Base-by-base conservation (phyloP, 331 rosid genomes). In the Cydonia oblonga region DNA sequence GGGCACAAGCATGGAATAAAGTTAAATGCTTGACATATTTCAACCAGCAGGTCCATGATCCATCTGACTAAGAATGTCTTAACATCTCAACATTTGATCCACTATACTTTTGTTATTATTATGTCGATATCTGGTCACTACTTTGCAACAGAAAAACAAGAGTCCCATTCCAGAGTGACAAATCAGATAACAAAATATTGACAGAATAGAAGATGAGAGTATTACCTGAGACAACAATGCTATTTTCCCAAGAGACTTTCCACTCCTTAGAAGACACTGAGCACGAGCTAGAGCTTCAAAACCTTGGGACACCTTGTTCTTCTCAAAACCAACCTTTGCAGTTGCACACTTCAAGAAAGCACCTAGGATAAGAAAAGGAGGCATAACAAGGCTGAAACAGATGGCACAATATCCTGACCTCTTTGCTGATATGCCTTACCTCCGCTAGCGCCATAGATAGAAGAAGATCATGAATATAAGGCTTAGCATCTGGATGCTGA, bases 211-310 rank as follows among this genome's bases (percentile, higher is more conserved):
- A 64, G 80, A 66, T 19, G 12, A 22, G 22, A 12, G 52, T 25
- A 74, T 61, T 80, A 84, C 98, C 86, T 90, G 93, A 56, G 84
- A 91, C 78, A 95, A 82, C 82, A 95, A 75, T 46, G 87, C 75
- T 79, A 95, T 66, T 80, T 91, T 90, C 60, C 89, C 89, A 26
- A 93, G 90, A 79, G 97, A 88, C 62, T 83, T 85, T 76, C 83
- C 82, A 79, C 96, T 88, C 84, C 96, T 80, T 49, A 95, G 88
- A 79, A 91, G 81, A 85, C 86, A 76, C 76, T 88, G 98, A n/a
- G 98, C 97, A 61, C 96, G 97, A 66, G 97, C 97, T 64, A 95
- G 98, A 74, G 98, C 98, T 87, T 95, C 98, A 60, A 95, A 95
- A 64, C 98, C 98, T 79, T 87, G 96, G 67, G 96, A 89, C 60